These are phyloP conservation scores for Gnetum montanum DNA, from an alignment of 75 land plant genomes.

Conservation along the genomic window DNA sequence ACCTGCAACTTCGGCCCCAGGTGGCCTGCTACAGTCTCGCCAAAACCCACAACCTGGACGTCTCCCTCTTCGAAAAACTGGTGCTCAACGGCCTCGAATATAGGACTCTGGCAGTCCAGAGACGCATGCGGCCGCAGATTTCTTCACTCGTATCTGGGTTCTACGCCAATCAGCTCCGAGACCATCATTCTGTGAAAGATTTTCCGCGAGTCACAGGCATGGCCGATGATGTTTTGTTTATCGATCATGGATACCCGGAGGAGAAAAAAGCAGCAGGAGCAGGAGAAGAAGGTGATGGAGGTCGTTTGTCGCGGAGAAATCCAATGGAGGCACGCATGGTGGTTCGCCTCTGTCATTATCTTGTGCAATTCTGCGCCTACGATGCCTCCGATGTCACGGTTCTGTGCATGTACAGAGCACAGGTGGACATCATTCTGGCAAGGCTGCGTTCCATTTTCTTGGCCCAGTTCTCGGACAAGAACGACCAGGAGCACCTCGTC, in stretches of 20 bases:
- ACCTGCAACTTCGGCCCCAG: constrained; percentile 29
- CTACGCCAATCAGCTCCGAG: constrained; percentile 13
- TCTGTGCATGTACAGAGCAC: constrained; percentile 12
- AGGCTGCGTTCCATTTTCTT: neutral
- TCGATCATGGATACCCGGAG: constrained; percentile 12
- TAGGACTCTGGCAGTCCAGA: constrained; percentile 12
- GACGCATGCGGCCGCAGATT: constrained; percentile 21
- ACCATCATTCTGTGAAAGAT: constrained; percentile 9
- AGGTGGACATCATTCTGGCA: neutral
- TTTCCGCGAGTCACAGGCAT: constrained; percentile 12
- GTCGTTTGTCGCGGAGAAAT: too few relatives aligned
- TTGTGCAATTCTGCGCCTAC: constrained; percentile 13
- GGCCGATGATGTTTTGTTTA: constrained; percentile 8
- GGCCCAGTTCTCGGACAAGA: neutral
- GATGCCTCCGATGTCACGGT: constrained; percentile 9
- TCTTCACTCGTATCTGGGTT: constrained; percentile 2
- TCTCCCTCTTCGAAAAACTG: constrained; percentile 21
- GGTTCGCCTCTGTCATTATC: constrained; percentile 16
- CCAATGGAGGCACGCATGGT: constrained; percentile 10
- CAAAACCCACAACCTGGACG: constrained; percentile 15
- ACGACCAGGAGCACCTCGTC: neutral
- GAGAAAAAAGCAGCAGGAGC: neutral
- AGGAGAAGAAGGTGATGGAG: too few relatives aligned
- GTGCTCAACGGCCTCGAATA: constrained; percentile 12
- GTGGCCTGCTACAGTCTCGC: constrained; percentile 12